Conservation (phyloP, 2,329 filamentous ascomycete species). For the Ceratocystiopsis sp. region DNA sequence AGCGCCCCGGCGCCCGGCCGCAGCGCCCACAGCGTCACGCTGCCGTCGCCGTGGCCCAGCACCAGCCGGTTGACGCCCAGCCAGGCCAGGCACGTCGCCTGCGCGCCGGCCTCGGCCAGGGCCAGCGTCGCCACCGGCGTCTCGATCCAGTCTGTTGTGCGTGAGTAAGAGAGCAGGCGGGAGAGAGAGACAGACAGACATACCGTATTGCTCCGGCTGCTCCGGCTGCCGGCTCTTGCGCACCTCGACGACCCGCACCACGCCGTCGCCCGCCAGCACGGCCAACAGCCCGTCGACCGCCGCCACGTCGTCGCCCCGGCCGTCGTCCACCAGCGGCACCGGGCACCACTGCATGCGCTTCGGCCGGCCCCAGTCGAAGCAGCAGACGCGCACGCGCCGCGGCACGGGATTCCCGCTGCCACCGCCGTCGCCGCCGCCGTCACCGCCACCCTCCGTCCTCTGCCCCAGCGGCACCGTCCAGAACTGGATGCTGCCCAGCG, state of each 20-base stretch:
- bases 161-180: neutral
- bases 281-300: constrained; percentile 23
- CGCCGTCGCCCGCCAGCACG: constrained; percentile 33
- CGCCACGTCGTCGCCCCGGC: constrained; percentile 1
- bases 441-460: neutral
- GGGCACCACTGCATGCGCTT: constrained; percentile 38
- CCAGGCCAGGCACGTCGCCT: constrained; percentile 38
- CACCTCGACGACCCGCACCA: constrained; percentile 30
- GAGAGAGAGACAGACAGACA: constrained; percentile 6
- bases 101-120: constrained; percentile 29
- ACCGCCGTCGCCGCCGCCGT: too few relatives aligned
- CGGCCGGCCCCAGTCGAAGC: constrained; percentile 32
- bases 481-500: constrained; percentile 31
- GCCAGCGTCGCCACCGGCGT: constrained; percentile 26
- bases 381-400: constrained; percentile 23
- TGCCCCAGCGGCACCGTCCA: constrained; percentile 30
- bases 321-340: constrained; percentile 16
- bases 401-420: neutral
- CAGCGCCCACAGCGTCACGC: constrained; percentile 38
- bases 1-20: constrained; percentile 22
- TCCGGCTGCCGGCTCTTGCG: constrained; percentile 10
- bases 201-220: constrained; percentile 21
- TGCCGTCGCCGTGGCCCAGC: constrained; percentile 39
- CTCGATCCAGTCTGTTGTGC: constrained; percentile 24
- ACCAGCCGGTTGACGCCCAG: constrained; percentile 35